Conservation (phyloP, 495 filamentous ascomycete species). For the Massariosphaeria phaeospora region DNA sequence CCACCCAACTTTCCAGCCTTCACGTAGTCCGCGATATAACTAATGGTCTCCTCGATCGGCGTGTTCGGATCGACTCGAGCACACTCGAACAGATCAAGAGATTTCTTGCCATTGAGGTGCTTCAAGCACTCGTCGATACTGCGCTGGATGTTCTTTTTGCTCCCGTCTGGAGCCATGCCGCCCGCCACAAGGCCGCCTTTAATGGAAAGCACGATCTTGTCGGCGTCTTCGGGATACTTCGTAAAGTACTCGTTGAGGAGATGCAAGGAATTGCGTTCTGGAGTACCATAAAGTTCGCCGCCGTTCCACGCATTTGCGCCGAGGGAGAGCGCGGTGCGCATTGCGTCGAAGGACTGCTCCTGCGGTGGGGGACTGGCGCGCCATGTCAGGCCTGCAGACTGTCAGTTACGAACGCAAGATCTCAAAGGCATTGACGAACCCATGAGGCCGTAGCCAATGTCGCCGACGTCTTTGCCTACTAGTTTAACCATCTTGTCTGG, state of each 20-base stretch:
- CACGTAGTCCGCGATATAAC: conserved; percentile 53
- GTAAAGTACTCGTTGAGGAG: conserved; percentile 63
- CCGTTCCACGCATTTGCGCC: conserved; percentile 78
- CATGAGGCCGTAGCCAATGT: conserved; percentile 42
- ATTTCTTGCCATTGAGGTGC: conserved; percentile 66
- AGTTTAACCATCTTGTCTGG: conserved; percentile 28
- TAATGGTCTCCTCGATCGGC: conserved; percentile 56
- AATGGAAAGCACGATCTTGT: conserved; percentile 60
- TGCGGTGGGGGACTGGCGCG: conserved; percentile 52
- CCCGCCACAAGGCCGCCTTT: conserved; percentile 53
- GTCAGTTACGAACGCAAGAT: neutral
- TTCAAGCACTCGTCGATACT: conserved; percentile 64
- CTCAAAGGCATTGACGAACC: conserved; percentile 21
- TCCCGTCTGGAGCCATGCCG: conserved; percentile 50
- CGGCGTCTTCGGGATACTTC: conserved; percentile 61
- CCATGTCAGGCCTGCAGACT: conserved; percentile 65
- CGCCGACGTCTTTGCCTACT: conserved; percentile 34
- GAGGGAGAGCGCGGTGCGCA: conserved; percentile 60
- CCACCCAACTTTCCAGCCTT: conserved; percentile 73
- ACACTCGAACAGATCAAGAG: conserved; percentile 74
- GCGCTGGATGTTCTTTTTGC: conserved; percentile 56
- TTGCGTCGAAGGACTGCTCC: conserved; percentile 60
- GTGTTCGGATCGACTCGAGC: conserved; percentile 64
- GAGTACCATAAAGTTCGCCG: conserved; percentile 73
- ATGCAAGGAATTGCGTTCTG: conserved; percentile 61